Conservation (phyloP, 2,329 filamentous ascomycete genomes). For the Madurella mycetomatis region DNA sequence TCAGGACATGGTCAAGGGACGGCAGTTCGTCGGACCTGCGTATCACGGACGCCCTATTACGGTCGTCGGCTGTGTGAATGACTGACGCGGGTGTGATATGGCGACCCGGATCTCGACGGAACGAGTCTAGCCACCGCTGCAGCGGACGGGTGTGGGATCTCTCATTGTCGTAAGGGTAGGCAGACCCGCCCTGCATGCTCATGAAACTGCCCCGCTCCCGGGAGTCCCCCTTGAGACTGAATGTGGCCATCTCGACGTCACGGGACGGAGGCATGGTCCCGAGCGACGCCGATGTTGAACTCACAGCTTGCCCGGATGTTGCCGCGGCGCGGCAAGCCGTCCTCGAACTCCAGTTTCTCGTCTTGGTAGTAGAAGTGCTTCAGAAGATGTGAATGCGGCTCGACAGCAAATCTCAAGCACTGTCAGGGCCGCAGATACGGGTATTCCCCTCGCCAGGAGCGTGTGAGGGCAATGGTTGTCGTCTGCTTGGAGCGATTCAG, state of each 20-base stretch:
- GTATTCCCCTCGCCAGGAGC: too few relatives aligned
- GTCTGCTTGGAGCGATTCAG: neutral
- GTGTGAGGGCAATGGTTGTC: too few relatives aligned
- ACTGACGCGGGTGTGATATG: slow-evolving; percentile 40
- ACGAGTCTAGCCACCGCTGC: slow-evolving; percentile 53
- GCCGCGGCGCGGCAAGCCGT: too few relatives aligned
- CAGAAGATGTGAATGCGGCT: too few relatives aligned
- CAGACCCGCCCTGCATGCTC: slow-evolving; percentile 46
- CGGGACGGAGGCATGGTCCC: slow-evolving; percentile 36
- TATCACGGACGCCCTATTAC: slow-evolving; percentile 4
- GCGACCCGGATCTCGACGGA: slow-evolving; percentile 55
- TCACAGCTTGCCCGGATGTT: neutral
- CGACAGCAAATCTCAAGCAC: too few relatives aligned
- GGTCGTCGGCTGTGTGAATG: slow-evolving; percentile 9
- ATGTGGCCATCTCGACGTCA: slow-evolving; percentile 53
- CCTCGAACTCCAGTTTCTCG: too few relatives aligned
- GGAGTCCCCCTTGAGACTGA: slow-evolving; percentile 56
- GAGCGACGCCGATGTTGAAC: neutral
- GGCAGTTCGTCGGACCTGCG: slow-evolving; percentile 10
- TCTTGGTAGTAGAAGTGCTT: too few relatives aligned
- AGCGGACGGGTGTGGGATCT: slow-evolving; percentile 26
- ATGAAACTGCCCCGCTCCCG: slow-evolving; percentile 46
- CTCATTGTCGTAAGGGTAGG: slow-evolving; percentile 35
- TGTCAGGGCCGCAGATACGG: too few relatives aligned
- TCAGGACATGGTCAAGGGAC: slow-evolving; percentile 7